These are phyloP conservation scores for Botrytis byssoidea DNA, from an alignment of 2,329 filamentous ascomycete genomes.

Conservation along the genomic window DNA sequence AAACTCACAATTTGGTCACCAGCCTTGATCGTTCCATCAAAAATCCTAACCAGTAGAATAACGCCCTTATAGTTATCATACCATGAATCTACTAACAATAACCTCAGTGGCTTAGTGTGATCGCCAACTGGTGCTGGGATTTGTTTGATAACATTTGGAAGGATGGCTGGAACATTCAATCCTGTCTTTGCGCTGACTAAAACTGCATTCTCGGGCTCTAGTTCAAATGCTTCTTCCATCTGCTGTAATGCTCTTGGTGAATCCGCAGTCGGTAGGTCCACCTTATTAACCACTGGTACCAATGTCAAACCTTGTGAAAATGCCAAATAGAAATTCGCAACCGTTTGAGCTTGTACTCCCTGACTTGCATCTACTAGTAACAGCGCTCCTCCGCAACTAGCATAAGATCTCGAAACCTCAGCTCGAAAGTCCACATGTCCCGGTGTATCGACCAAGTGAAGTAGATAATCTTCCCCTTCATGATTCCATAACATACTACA, in stretches of 20 bases:
- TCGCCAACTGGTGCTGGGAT: conserved; percentile 81
- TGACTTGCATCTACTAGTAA: conserved; percentile 94
- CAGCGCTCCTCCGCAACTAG: conserved; percentile 88
- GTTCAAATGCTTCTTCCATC: conserved; percentile 81
- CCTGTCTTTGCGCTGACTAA: conserved; percentile 93
- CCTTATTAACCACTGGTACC: conserved; percentile 94
- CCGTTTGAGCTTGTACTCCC: conserved; percentile 95
- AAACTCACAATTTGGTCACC: conserved; percentile 87
- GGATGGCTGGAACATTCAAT: conserved; percentile 75
- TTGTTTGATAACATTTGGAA: conserved; percentile 81
- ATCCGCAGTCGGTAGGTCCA: conserved; percentile 88
- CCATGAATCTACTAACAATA: conserved; percentile 96
- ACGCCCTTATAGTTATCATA: conserved; percentile 96
- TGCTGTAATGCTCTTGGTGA: conserved; percentile 82
- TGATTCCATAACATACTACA: conserved; percentile 96
- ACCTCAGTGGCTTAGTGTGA: conserved; percentile 67
- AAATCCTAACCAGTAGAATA: conserved; percentile 84
- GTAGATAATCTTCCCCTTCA: conserved; percentile 80
- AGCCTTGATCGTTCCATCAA: conserved; percentile 79
- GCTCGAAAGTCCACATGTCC: conserved; percentile 97
- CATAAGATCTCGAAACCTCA: conserved; percentile 93
- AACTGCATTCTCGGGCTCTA: conserved; percentile 72
- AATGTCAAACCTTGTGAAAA: conserved; percentile 87
- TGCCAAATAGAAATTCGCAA: conserved; percentile 97
- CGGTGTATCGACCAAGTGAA: conserved; percentile 94